Base-by-base conservation (phyloP, 352 stramenopile genomes). In the Phytophthora rubi region DNA sequence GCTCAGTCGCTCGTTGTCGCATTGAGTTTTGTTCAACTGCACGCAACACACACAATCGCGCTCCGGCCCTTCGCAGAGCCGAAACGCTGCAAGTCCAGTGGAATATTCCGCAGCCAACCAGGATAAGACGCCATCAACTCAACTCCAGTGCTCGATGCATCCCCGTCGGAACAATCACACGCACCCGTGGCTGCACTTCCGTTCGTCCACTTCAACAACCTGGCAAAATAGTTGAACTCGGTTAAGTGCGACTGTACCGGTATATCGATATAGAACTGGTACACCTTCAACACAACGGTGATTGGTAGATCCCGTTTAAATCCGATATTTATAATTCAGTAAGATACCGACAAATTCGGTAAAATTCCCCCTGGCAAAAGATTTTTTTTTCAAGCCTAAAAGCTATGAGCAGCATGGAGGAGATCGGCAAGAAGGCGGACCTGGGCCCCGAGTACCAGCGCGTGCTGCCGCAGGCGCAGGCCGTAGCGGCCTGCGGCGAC, bases 381-480 rank as follows among this genome's bases (percentile, higher is more conserved):
- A 47, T 47, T 47, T 47, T 4, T 12, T 26, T 26, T 26, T 26
- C 8, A 4, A 39, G 33, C 33, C 33, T 47, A 47, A 47, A 47
- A 47, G 39, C 39, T 21, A 91, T 89, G 80, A 93, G 78, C 71
- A 75, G 59, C 54, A 67, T 69, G 54, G 87, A 93, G 51, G 87
- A 95, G 68, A 85, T 91, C 59, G 82, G 85, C 42, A 93, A 95
- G 81, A 95, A 95, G 78, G 80, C 83, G 52, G 87, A 95, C 75
- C 76, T 89, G 55, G 74, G 77, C 12, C 78, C 68, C 15, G 83
- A 92, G 61, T 90, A 77, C 54, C 79, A 88, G 83, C 77, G 76
- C 55, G 71, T 92, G 64, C 63, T 93, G 68, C 85, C 85, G 33
- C 73, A 93, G 73, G 85, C 87, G 33, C 76, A 91, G 70, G 73